Base-by-base conservation (phyloP, 164 flowering plant species). In the Tinospora cordifolia region DNA sequence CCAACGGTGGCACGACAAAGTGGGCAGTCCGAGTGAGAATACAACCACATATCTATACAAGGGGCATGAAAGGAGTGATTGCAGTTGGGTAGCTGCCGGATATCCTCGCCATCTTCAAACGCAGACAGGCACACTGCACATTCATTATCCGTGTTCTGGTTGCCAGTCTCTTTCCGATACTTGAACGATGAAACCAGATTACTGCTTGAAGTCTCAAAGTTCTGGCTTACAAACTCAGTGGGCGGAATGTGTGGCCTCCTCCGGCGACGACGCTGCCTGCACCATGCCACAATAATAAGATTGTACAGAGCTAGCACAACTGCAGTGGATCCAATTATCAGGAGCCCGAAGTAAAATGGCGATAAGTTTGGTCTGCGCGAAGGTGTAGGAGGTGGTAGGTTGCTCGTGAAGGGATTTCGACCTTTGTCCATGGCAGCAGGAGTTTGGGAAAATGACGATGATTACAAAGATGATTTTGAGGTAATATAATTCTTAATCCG, bases 281-380 rank as follows among this genome's bases (percentile, higher is more conserved):
- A 78, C 80, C 83, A 84, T 63, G 47, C 68, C 68, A 83, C 72
- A 30, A 84, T 44, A 64, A 88, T 68, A 41, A 88, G 67, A 60
- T 83, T 85, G 79, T 84, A 86, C 1, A 83, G 2, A 6, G 77
- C 83, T 3, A 86, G 72, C 14, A 84, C 70, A 0, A 83, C 15
- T 7, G 84, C 81, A 2, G 86, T 80, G 0, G 84, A 74, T 15
- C 84, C 88, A 0, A 85, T 75, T 21, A 86, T 81, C 2, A 74
- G 79, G 0, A 86, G 79, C 70, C 85, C 84, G 64, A 83, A 85
- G 77, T 86, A 85, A n/a, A 84, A 72, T 77, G 82, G 81, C 44
- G 80, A 78, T 46, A 84, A 3, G 75, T 73, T 75, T 12, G 79
- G 30, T 59, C 70, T 71, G 6, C 62, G 49, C 4, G 62, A 69